Evolutionary conservation across 2,329 filamentous ascomycete species (phyloP).

Genomic region (Stagonosporopsis tanaceti): DNA sequence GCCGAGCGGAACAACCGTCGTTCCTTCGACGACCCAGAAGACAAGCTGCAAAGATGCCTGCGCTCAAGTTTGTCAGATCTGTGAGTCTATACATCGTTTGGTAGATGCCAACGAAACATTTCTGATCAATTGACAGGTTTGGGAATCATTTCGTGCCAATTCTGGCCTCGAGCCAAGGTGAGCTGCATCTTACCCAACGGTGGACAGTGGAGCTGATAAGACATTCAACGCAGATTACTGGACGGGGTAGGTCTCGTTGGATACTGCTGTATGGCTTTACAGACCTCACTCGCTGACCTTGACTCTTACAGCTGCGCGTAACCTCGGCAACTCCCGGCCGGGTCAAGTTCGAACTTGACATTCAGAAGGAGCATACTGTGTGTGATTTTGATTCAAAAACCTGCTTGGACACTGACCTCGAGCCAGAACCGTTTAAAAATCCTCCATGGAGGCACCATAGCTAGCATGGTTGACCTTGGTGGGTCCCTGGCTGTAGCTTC

Average conservation of each 20-base stretch:
- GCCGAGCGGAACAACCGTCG: conserved; percentile 36
- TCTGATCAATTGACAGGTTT: conserved; percentile 65
- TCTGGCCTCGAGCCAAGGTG: conserved; percentile 92
- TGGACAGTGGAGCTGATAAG: conserved; percentile 1
- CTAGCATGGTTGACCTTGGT: conserved; percentile 75
- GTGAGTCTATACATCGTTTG: conserved; percentile 55
- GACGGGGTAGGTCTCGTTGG: conserved; percentile 44
- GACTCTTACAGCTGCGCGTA: conserved; percentile 66
- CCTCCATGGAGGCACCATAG: conserved; percentile 80
- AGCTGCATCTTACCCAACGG: background rate
- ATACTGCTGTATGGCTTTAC: no score
- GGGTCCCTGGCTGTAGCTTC: conserved; percentile 73
- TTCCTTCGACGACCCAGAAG: conserved; percentile 21
- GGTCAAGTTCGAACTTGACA: conserved; percentile 79
- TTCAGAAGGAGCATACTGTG: conserved; percentile 78
- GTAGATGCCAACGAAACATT: background rate
- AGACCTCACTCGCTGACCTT: background rate
- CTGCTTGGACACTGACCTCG: conserved; percentile 3
- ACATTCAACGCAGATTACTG: conserved; percentile 44
- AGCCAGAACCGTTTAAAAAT: conserved; percentile 76
- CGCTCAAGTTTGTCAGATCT: conserved; percentile 70
- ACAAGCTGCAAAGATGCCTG: conserved; percentile 42
- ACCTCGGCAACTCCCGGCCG: conserved; percentile 69
- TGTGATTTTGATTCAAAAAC: conserved; percentile 26
- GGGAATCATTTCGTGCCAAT: conserved; percentile 83